Conservation (phyloP, 768 basidiomycete species). For the Phanerodontia chrysosporium region DNA sequence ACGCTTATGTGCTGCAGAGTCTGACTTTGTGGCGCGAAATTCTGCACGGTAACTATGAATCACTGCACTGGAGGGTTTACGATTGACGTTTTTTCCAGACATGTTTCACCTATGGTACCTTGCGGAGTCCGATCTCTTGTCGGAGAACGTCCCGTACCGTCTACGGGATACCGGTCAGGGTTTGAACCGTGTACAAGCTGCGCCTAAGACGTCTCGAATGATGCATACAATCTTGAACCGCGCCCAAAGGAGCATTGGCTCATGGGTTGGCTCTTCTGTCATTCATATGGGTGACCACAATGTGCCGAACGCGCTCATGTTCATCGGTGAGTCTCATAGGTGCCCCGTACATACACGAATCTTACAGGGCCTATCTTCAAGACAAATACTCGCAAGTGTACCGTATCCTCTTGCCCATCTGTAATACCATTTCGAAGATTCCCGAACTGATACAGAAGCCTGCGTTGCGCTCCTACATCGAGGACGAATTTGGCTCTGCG, state of each 20-base stretch:
- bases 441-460: slow-evolving; percentile 63
- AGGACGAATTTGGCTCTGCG: slow-evolving; percentile 74
- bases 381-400: slow-evolving; percentile 92
- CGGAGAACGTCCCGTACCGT: slow-evolving; percentile 69
- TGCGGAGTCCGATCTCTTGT: slow-evolving; percentile 77
- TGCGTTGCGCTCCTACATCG: slow-evolving; percentile 69
- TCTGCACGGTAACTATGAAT: slow-evolving; percentile 55
- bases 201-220: slow-evolving; percentile 86
- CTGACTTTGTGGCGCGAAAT: slow-evolving; percentile 86
- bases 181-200: slow-evolving; percentile 82
- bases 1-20: slow-evolving; percentile 82
- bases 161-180: slow-evolving; percentile 88
- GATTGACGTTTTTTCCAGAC: slow-evolving; percentile 37
- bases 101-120: slow-evolving; percentile 88
- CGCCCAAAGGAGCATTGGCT: slow-evolving; percentile 75
- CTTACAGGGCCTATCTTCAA: slow-evolving; percentile 12
- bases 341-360: neutral
- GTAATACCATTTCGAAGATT: slow-evolving; percentile 75
- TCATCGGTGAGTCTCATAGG: slow-evolving; percentile 50
- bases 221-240: slow-evolving; percentile 86
- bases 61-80: neutral
- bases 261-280: slow-evolving; percentile 83
- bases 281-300: slow-evolving; percentile 89
- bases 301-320: slow-evolving; percentile 80
- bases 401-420: slow-evolving; percentile 83